These are phyloP conservation scores for Agrostemma githago DNA, from an alignment of 148 eudicot genomes.

Conservation along the genomic window DNA sequence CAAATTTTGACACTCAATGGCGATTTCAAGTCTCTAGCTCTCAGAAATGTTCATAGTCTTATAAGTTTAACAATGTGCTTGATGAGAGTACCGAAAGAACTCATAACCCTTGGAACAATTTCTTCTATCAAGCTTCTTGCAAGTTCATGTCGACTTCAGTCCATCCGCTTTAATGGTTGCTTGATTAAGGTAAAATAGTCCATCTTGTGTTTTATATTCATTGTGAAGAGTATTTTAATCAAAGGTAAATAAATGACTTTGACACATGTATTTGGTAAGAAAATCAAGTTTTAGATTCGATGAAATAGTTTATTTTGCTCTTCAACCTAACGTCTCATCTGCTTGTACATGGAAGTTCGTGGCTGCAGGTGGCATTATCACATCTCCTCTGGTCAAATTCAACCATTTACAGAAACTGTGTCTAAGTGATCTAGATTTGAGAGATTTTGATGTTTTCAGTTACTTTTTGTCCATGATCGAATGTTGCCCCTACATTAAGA, in stretches of 20 bases:
- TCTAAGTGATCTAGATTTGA: not conserved
- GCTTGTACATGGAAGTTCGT: not conserved
- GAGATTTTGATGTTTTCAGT: not conserved
- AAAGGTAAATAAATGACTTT: too few species aligned
- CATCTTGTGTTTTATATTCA: not conserved
- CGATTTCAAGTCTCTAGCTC: not conserved
- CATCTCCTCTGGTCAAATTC: not conserved
- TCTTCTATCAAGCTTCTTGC: not conserved
- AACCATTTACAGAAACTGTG: not conserved
- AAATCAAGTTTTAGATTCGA: too few species aligned
- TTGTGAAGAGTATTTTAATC: too few species aligned
- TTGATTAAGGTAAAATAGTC: not conserved
- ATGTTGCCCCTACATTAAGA: constrained; percentile 1
- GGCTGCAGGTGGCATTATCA: not conserved
- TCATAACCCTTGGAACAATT: not conserved
- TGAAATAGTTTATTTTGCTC: not conserved
- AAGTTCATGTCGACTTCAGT: not conserved
- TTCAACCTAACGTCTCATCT: not conserved
- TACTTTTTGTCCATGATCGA: not conserved
- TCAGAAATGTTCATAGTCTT: not conserved
- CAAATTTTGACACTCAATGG: not conserved
- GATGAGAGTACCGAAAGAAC: not conserved
- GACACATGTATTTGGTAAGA: too few species aligned
- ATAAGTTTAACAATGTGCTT: not conserved
- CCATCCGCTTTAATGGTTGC: not conserved